Percentiles rank a stretch among this genome's conserved stretches.
Conservation (phyloP, 2,329 filamentous ascomycete species). For the Diaporthe ilicicola region DNA sequence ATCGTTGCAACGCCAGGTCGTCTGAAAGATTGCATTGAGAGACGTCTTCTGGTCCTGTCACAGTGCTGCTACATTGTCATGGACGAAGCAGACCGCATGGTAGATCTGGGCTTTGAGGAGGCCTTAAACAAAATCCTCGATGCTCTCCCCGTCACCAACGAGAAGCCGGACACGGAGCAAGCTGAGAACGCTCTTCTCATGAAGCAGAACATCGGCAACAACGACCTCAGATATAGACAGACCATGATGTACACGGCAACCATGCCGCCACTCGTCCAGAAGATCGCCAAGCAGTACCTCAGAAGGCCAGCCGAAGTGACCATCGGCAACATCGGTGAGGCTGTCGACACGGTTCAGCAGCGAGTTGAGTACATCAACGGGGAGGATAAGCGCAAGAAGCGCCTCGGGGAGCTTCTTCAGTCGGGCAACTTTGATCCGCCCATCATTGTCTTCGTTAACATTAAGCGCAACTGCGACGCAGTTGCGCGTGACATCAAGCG, state of each 20-base stretch:
- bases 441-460: slow-evolving; percentile 99
- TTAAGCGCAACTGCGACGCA: slow-evolving; percentile 98
- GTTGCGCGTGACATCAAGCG: slow-evolving; percentile 93
- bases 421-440: slow-evolving; percentile 84
- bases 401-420: slow-evolving; percentile 87
- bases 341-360: slow-evolving; percentile 97
- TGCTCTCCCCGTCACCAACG: slow-evolving; percentile 88
- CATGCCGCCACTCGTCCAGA: slow-evolving; percentile 92
- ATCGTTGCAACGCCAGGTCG: slow-evolving; percentile 98
- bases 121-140: slow-evolving; percentile 97
- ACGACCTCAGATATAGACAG: slow-evolving; percentile 82
- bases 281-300: slow-evolving; percentile 96
- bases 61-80: slow-evolving; percentile 99
- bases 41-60: slow-evolving; percentile 87
- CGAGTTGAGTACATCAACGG: slow-evolving; percentile 90
- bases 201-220: slow-evolving; percentile 78
- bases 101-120: slow-evolving; percentile 97
- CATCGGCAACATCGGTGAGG: slow-evolving; percentile 93
- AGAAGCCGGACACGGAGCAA: slow-evolving; percentile 93
- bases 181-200: slow-evolving; percentile 89
- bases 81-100: slow-evolving; percentile 99
- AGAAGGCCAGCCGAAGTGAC: slow-evolving; percentile 92
- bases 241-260: slow-evolving; percentile 99
- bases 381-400: slow-evolving; percentile 96
- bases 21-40: slow-evolving; percentile 95